phyloP scores from a whole-genome alignment of 192 early-diverging fungal species.

The Podila epicladia region DNA sequence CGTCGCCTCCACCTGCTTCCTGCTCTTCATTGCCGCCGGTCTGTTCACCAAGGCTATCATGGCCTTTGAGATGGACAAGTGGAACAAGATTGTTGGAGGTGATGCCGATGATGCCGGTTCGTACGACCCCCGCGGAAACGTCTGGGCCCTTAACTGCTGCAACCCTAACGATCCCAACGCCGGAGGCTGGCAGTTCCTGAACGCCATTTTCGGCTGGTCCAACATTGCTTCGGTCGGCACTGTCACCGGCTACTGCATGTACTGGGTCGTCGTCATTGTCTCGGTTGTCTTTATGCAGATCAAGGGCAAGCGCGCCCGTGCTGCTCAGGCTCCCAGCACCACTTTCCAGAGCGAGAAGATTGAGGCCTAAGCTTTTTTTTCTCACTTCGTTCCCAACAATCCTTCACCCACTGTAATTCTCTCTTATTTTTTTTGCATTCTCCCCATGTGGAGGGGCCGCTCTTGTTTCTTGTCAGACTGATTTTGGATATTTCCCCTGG shows the following conservation, averaged over 20 bases:
- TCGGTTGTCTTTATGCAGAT: constrained; percentile 59
- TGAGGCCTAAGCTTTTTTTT: neutral
- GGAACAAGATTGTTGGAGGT: constrained; percentile 70
- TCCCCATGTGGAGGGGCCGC: too few species aligned
- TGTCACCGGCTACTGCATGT: constrained; percentile 80
- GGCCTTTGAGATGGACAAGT: constrained; percentile 73
- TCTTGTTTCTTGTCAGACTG: too few species aligned
- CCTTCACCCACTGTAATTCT: neutral
- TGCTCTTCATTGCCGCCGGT: constrained; percentile 87
- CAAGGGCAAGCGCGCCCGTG: constrained; percentile 31
- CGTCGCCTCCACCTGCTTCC: constrained; percentile 69
- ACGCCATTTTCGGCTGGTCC: constrained; percentile 82
- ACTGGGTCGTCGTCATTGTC: constrained; percentile 74
- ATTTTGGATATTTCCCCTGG: neutral
- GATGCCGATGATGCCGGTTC: constrained; percentile 69
- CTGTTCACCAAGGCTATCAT: constrained; percentile 75
- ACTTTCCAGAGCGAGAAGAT: constrained; percentile 26
- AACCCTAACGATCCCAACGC: constrained; percentile 57
- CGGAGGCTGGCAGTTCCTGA: constrained; percentile 76
- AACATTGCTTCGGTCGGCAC: constrained; percentile 79
- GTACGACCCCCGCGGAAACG: constrained; percentile 63
- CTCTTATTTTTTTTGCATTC: too few species aligned
- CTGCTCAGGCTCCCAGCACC: constrained; percentile 8
- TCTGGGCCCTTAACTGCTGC: constrained; percentile 73
- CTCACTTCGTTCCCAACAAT: neutral